These are phyloP conservation scores for Agaricus subrufescens DNA, from an alignment of 768 basidiomycete species.

Conservation along the genomic window DNA sequence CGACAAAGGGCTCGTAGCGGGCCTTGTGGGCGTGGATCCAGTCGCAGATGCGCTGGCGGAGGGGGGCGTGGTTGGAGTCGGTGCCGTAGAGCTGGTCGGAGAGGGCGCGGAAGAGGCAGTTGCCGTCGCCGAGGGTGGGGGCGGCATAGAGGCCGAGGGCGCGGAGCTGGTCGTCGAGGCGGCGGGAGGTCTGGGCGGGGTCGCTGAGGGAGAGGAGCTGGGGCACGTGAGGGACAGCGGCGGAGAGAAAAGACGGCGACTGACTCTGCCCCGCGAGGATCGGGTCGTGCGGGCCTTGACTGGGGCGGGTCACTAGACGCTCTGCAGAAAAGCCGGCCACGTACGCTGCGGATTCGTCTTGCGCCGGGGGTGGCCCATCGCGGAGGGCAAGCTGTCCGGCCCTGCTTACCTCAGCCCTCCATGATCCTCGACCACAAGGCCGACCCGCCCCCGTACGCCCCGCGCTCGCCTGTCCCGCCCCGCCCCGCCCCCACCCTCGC, in stretches of 20 bases:
- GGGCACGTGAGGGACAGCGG: conserved; percentile 5
- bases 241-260: conserved; percentile 8
- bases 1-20: conserved; percentile 84
- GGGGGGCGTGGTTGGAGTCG: conserved; percentile 58
- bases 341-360: conserved; percentile 18
- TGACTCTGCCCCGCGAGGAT: conserved; percentile 41
- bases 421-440: conserved; percentile 38
- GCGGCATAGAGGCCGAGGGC: conserved; percentile 84
- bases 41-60: conserved; percentile 76
- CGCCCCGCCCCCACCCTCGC: conserved; percentile 17
- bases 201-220: conserved; percentile 40
- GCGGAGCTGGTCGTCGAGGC: conserved; percentile 69
- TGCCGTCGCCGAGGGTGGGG: conserved; percentile 83
- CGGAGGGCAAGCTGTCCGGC: background rate
- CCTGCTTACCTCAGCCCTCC: conserved; percentile 7
- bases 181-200: conserved; percentile 59
- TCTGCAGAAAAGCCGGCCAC: conserved; percentile 17
- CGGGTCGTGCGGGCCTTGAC: conserved; percentile 56
- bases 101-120: conserved; percentile 89
- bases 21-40: conserved; percentile 69
- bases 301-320: conserved; percentile 20
- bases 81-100: conserved; percentile 85
- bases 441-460: conserved; percentile 25
- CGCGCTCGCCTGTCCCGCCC: conserved; percentile 17
- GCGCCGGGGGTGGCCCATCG: conserved; percentile 2